phyloP scores from a whole-genome alignment of 352 stramenopile genomes.

The Pilasporangium apinafurcum region DNA sequence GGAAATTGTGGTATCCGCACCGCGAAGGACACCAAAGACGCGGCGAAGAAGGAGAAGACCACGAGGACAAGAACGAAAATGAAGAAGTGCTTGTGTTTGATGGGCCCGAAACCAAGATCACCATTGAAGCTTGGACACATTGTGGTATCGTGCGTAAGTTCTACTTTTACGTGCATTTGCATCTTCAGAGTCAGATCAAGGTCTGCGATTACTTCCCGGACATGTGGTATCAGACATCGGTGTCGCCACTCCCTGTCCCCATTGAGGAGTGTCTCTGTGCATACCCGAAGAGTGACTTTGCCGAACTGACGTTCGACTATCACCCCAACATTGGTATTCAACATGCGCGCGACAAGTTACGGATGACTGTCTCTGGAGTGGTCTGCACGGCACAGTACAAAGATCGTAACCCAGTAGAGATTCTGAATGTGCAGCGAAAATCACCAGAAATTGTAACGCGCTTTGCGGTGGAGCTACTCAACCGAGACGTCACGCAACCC shows the following conservation, averaged over 20 bases:
- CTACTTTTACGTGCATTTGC: slow-evolving; percentile 45
- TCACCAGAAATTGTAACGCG: slow-evolving; percentile 41
- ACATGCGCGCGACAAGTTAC: slow-evolving; percentile 21
- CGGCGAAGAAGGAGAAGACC: too few species aligned
- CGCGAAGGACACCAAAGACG: too few species aligned
- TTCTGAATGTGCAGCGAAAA: slow-evolving; percentile 22
- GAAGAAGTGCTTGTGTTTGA: slow-evolving; percentile 22
- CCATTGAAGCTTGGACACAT: slow-evolving; percentile 52
- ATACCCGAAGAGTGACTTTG: slow-evolving; percentile 53
- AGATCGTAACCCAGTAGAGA: slow-evolving; percentile 11
- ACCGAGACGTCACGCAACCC: slow-evolving; percentile 22
- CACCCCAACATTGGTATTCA: slow-evolving; percentile 38
- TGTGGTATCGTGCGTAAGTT: slow-evolving; percentile 37
- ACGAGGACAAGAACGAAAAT: slow-evolving; percentile 9
- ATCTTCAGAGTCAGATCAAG: slow-evolving; percentile 31
- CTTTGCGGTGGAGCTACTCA: slow-evolving; percentile 48
- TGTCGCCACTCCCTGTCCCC: slow-evolving; percentile 17
- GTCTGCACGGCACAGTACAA: slow-evolving; percentile 12
- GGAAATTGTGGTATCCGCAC: slow-evolving; percentile 36
- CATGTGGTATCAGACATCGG: slow-evolving; percentile 64
- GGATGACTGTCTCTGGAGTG: slow-evolving; percentile 34
- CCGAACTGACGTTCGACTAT: slow-evolving; percentile 56
- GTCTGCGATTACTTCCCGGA: slow-evolving; percentile 45
- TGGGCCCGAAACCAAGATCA: slow-evolving; percentile 32
- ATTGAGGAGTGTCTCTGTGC: slow-evolving; percentile 31